These are phyloP conservation scores for Pseudocercospora fijiensis DNA, from an alignment of 2,329 filamentous ascomycete genomes.

Conservation along the genomic window DNA sequence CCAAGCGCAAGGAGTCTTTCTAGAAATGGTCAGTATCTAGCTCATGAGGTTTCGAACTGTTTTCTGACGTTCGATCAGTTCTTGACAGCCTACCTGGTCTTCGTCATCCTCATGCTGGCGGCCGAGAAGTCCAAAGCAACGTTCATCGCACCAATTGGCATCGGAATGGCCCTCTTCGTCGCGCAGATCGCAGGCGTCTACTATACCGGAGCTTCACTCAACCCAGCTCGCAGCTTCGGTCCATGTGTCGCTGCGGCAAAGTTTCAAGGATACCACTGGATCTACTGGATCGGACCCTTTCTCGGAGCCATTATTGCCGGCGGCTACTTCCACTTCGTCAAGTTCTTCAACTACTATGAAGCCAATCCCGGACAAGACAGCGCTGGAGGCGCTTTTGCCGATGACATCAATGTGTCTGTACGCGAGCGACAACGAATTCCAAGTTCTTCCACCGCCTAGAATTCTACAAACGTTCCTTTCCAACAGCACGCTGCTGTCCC, in stretches of 20 bases:
- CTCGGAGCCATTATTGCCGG: conserved; percentile 34
- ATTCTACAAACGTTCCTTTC: not conserved
- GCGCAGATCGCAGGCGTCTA: conserved; percentile 31
- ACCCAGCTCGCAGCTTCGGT: conserved; percentile 38
- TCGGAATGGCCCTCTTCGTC: conserved; percentile 31
- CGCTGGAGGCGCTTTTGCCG: conserved; percentile 17
- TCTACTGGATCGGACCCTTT: conserved; percentile 35
- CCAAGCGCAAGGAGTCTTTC: conserved; percentile 35
- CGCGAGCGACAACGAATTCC: conserved; percentile 10
- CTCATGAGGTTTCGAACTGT: not conserved
- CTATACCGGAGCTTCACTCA: conserved; percentile 38
- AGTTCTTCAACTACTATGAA: conserved; percentile 36
- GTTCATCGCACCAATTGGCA: conserved; percentile 33
- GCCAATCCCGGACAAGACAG: conserved; percentile 32
- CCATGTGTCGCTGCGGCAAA: conserved; percentile 33
- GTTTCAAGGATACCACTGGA: conserved; percentile 37
- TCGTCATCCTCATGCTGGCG: conserved; percentile 40
- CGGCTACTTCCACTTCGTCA: conserved; percentile 37
- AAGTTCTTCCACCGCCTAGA: conserved; percentile 6
- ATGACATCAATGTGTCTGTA: conserved; percentile 8
- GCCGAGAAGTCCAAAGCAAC: conserved; percentile 39
- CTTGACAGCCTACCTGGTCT: conserved; percentile 34
- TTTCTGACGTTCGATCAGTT: conserved; percentile 23
- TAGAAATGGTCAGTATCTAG: conserved; percentile 33
- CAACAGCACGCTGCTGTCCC: not conserved